Percentiles rank a stretch among this genome's conserved stretches.
These are phyloP conservation scores for Spongiforma sp. DNA, from an alignment of 1,284 basidiomycete genomes.

Conservation along the genomic window DNA sequence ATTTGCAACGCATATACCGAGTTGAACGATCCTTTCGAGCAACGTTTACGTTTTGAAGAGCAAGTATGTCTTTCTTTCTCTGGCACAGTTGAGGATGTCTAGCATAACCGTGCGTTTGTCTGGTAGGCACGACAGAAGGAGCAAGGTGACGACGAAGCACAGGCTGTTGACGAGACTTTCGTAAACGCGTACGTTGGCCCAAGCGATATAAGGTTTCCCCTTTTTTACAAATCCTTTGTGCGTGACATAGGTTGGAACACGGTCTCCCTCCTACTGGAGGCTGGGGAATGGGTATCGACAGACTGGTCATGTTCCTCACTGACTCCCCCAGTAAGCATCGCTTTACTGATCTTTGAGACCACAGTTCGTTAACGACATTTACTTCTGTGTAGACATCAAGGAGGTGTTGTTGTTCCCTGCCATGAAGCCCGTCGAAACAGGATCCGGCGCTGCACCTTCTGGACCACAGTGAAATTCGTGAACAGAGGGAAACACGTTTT, in stretches of 20 bases:
- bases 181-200: no score
- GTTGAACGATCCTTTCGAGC: slow-evolving; percentile 98
- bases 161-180: slow-evolving; percentile 95
- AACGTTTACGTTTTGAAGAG: slow-evolving; percentile 96
- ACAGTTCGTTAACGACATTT: no score
- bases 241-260: slow-evolving; percentile 95
- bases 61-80: slow-evolving; percentile 59
- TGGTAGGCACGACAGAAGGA: slow-evolving; percentile 87
- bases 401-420: slow-evolving; percentile 90
- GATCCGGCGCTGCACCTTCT: slow-evolving; percentile 21
- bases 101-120: no score
- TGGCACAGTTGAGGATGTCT: no score
- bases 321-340: slow-evolving; percentile 83
- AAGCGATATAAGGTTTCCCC: no score
- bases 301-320: slow-evolving; percentile 96
- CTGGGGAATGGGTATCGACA: slow-evolving; percentile 95
- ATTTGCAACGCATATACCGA: slow-evolving; percentile 99
- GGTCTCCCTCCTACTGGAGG: slow-evolving; percentile 98
- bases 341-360: no score
- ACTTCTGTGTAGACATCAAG: slow-evolving; percentile 79
- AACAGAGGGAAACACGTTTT: no score
- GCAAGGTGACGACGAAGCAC: slow-evolving; percentile 97
- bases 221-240: no score
- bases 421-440: slow-evolving; percentile 80
- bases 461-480: slow-evolving; percentile 19